Percentiles rank a stretch among this genome's conserved stretches.
phyloP scores from a whole-genome alignment of 2,329 filamentous ascomycete genomes.

The Aspergillaceae sp. region DNA sequence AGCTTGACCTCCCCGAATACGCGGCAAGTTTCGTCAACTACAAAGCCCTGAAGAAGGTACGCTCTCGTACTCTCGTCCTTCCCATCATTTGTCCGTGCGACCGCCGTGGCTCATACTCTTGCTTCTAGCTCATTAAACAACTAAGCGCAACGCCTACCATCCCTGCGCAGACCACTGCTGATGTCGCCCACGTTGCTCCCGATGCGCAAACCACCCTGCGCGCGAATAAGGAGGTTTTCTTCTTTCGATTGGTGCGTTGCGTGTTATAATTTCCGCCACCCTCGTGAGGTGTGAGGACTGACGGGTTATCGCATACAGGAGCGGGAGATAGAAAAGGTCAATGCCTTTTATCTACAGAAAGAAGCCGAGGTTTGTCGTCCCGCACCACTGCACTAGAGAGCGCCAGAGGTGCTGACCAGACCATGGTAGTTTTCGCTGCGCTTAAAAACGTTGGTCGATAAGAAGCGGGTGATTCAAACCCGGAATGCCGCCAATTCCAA shows the following conservation, averaged over 20 bases:
- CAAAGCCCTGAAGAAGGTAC: constrained; percentile 95
- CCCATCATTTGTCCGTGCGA: no score
- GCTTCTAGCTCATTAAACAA: constrained; percentile 84
- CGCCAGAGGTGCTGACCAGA: background rate
- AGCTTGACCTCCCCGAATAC: constrained; percentile 99
- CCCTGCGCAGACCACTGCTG: constrained; percentile 59
- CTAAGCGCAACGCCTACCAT: constrained; percentile 85
- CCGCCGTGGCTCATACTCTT: constrained; percentile 18
- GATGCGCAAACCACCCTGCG: constrained; percentile 87
- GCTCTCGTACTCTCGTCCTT: background rate
- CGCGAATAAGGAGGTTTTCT: constrained; percentile 97
- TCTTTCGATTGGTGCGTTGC: constrained; percentile 77
- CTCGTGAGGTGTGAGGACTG: background rate
- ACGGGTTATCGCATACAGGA: constrained; percentile 51
- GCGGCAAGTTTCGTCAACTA: constrained; percentile 98
- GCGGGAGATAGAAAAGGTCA: constrained; percentile 96
- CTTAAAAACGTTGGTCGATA: constrained; percentile 83
- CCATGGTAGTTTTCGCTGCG: constrained; percentile 72
- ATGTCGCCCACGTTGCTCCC: constrained; percentile 35
- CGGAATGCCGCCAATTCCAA: constrained; percentile 69
- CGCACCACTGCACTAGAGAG: background rate
- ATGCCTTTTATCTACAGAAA: constrained; percentile 94
- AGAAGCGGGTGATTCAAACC: constrained; percentile 84
- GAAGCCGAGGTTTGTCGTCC: constrained; percentile 74
- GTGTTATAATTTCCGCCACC: background rate